These are phyloP conservation scores for Yamagishiella unicocca DNA, from an alignment of 139 green algal species.

Conservation along the genomic window DNA sequence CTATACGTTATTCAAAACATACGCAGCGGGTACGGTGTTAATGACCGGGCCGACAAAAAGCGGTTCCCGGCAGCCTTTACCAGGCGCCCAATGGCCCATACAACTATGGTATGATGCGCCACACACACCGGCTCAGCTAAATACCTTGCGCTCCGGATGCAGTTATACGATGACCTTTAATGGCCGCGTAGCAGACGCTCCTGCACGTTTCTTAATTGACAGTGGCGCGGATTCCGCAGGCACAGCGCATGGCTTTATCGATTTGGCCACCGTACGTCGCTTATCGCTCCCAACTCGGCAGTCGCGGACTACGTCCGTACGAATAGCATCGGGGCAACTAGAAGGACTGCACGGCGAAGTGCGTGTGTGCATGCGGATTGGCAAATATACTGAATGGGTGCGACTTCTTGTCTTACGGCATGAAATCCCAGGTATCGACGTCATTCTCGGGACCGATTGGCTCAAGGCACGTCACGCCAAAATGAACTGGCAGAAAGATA, in stretches of 20 bases:
- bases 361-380: not conserved
- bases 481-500: not conserved
- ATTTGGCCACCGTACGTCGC: not conserved
- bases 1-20: not conserved
- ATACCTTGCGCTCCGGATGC: not conserved
- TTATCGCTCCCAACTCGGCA: not conserved
- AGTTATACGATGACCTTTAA: not conserved
- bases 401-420: not conserved
- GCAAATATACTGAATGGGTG: not conserved
- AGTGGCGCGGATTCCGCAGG: not conserved
- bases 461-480: not conserved
- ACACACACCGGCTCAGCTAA: not conserved
- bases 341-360: not conserved
- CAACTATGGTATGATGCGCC: not conserved
- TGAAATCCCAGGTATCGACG: not conserved
- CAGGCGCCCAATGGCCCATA: not conserved
- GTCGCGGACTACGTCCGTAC: too few species aligned
- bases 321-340: not conserved
- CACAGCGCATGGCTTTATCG: not conserved
- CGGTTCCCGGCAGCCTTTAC: too few species aligned
- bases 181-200: not conserved
- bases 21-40: not conserved
- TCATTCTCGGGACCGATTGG: not conserved
- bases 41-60: too few species aligned
- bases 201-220: not conserved